Evolutionary conservation across 177 flowering plant genomes (phyloP), one percentile per base, ranked within the genome.

Genomic region (Vitis hybrid): DNA sequence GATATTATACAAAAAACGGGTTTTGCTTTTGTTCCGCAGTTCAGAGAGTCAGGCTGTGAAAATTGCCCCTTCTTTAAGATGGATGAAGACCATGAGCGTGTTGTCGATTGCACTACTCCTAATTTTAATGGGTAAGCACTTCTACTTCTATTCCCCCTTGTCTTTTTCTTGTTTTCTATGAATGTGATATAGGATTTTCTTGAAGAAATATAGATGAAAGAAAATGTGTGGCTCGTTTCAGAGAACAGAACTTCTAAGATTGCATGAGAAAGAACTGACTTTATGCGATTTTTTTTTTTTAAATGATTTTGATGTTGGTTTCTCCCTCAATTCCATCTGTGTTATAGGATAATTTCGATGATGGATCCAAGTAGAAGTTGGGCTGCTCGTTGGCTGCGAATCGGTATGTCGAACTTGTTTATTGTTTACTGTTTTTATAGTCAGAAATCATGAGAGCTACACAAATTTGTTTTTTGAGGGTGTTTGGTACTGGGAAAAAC

Each of bases 311-410:
- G 31, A 13, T 48, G 8, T 11, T 59, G 6, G n/a, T 26, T 18
- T 18, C 13, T 56, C 19, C 10, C 13, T 69, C 20, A 3, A 2
- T 55, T 7, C 7, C 45, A 39, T 39, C 45, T 5, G 1, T 39
- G 45, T 59, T 49, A 50, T 61, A 86, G 93, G 72, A 74, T 88
- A 61, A 88, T 87, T 63, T 82, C 93, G 3, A 86, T 87, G 54
- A 88, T 87, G 93, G 93, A 88, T 70, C 93, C 93, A 34, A 65
- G 67, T 52, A 73, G 89, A 69, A 88, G 90, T 58, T 88, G 93
- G 90, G 90, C 93, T 72, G 93, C 89, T 63, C 82, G 90, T 1
- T 85, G 89, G 87, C 65, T 85, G 52, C 73, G 88, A 63, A 85
- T 85, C 74, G 87, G 90, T 87, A 76, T 56, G 67, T 56, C 68